These are phyloP conservation scores for Penicillium sp. DNA, from an alignment of 2,329 filamentous ascomycete genomes.

Conservation along the genomic window DNA sequence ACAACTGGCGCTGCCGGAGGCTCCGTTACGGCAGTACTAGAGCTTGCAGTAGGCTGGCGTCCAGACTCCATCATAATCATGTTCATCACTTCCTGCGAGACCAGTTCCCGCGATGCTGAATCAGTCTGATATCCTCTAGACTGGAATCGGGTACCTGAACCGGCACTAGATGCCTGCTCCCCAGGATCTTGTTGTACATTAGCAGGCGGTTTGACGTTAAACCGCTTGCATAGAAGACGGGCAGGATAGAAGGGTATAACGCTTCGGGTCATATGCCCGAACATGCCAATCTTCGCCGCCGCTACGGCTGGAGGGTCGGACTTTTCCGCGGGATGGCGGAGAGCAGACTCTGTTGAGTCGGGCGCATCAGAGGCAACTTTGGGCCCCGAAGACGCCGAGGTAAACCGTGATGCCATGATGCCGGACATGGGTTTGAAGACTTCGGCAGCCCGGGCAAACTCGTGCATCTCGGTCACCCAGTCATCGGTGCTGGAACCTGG, in stretches of 20 bases:
- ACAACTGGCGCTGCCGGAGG: slow-evolving; percentile 38
- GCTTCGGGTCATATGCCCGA: slow-evolving; percentile 76
- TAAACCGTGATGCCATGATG: slow-evolving; percentile 90
- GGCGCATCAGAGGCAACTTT: slow-evolving; percentile 37
- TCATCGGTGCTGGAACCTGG: slow-evolving; percentile 58
- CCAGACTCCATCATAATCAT: slow-evolving; percentile 48
- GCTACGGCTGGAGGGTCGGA: slow-evolving; percentile 72
- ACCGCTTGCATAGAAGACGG: slow-evolving; percentile 85
- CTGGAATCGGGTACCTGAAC: slow-evolving; percentile 27
- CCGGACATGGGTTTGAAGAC: slow-evolving; percentile 91
- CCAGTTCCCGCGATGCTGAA: slow-evolving; percentile 42
- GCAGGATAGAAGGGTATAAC: slow-evolving; percentile 70
- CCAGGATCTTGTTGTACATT: slow-evolving; percentile 57
- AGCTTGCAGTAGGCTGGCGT: slow-evolving; percentile 25
- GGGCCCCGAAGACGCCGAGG: slow-evolving; percentile 49
- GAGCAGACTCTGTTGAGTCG: slow-evolving; percentile 34
- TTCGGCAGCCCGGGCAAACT: slow-evolving; percentile 68
- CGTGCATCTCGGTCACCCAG: slow-evolving; percentile 70
- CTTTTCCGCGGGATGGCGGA: slow-evolving; percentile 51
- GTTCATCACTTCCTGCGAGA: slow-evolving; percentile 53
- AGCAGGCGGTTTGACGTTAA: slow-evolving; percentile 74
- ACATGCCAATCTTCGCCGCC: slow-evolving; percentile 88
- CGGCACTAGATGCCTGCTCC: slow-evolving; percentile 33
- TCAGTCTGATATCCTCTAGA: slow-evolving; percentile 31
- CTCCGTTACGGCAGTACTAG: slow-evolving; percentile 12